Conservation (phyloP, 768 basidiomycete species). For the Kwoniella botswanensis region DNA sequence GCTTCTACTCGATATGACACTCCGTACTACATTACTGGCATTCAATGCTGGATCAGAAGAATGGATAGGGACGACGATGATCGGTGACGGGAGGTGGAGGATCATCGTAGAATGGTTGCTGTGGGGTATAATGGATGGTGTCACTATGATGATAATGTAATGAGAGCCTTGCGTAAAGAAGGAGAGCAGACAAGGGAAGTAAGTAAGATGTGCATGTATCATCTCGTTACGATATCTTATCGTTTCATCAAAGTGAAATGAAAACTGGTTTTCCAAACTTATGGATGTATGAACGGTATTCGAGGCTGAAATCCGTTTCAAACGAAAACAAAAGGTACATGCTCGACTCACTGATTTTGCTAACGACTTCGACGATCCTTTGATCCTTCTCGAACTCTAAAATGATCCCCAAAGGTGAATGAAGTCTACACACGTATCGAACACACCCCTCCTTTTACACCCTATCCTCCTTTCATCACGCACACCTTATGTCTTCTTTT, state of each 20-base stretch:
- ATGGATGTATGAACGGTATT: too few relatives aligned
- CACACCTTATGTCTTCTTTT: neutral
- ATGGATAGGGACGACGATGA: neutral
- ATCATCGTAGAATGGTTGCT: conserved; percentile 3
- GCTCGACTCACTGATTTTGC: too few relatives aligned
- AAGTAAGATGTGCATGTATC: too few relatives aligned
- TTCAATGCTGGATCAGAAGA: neutral
- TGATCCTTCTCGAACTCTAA: neutral
- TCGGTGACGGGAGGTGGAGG: neutral
- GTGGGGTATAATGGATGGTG: conserved; percentile 3
- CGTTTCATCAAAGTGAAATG: too few relatives aligned
- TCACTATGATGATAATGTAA: neutral
- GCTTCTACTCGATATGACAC: neutral
- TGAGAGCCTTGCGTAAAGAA: neutral
- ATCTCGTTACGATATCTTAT: too few relatives aligned
- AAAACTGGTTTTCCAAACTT: too few relatives aligned
- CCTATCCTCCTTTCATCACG: neutral
- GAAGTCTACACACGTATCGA: neutral
- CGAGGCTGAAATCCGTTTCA: too few relatives aligned
- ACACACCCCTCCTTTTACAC: neutral
- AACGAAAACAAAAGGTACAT: too few relatives aligned
- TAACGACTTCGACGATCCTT: neutral
- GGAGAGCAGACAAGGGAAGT: too few relatives aligned
- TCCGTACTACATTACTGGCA: neutral
- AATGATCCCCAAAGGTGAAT: neutral